These are phyloP conservation scores for Phytophthora constricta DNA, from an alignment of 352 stramenopile genomes.

Conservation along the genomic window DNA sequence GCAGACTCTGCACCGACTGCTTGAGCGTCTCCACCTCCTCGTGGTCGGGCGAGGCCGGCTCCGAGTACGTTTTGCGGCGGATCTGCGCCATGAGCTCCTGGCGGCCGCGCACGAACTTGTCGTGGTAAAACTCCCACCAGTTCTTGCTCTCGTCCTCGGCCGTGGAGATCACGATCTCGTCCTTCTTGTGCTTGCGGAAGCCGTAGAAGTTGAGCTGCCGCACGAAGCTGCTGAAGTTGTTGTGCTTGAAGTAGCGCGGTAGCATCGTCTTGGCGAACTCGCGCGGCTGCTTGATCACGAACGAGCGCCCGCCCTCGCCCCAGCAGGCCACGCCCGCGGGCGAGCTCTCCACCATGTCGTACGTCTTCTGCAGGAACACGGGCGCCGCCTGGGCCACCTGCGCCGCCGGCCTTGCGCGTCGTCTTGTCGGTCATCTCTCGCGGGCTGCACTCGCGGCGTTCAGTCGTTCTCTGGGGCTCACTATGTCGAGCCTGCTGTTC, in stretches of 20 bases:
- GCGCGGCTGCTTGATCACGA: slow-evolving; percentile 93
- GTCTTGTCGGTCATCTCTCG: too few relatives aligned
- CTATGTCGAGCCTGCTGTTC: too few relatives aligned
- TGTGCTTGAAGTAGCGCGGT: slow-evolving; percentile 95
- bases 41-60: slow-evolving; percentile 74
- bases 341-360: slow-evolving; percentile 94
- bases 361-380: slow-evolving; percentile 94
- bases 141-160: slow-evolving; percentile 82
- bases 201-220: slow-evolving; percentile 95
- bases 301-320: slow-evolving; percentile 82
- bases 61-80: slow-evolving; percentile 88
- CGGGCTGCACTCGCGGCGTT: too few relatives aligned
- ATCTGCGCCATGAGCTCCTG: slow-evolving; percentile 90
- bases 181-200: slow-evolving; percentile 94
- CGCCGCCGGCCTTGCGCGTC: too few relatives aligned
- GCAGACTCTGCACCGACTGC: slow-evolving; percentile 73
- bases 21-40: slow-evolving; percentile 84
- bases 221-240: slow-evolving; percentile 95
- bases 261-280: slow-evolving; percentile 93
- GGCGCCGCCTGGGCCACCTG: slow-evolving; percentile 53
- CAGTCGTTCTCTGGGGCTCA: too few relatives aligned
- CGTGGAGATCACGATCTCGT: slow-evolving; percentile 85
- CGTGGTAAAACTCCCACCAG: slow-evolving; percentile 94
- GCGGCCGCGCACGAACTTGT: slow-evolving; percentile 89
- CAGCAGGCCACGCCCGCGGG: slow-evolving; percentile 77